Base-by-base conservation (phyloP, 2,329 filamentous ascomycete genomes). In the Monilinia aucupariae region DNA sequence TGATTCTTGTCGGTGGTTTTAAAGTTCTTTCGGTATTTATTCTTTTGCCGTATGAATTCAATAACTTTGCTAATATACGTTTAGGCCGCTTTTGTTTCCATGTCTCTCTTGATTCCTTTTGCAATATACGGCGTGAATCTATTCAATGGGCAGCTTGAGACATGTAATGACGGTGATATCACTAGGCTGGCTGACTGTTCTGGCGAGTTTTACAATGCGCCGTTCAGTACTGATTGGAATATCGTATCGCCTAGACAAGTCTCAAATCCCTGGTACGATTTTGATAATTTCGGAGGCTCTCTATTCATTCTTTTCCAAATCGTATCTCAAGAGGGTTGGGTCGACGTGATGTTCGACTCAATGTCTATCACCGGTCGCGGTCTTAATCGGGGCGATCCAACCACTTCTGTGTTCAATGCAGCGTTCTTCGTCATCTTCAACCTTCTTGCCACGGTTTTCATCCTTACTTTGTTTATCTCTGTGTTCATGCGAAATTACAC, bases 401-500 rank as follows among this genome's bases (percentile, higher is more conserved):
- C 84, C 2, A 84, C 89, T 1, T 85, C 92, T 71, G 92, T 89
- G 48, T 58, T 58, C n/a, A 97, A 99, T 68, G 92, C 91, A 0
- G 75, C 97, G 43, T 99, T 97, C 80, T 97, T 99, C 74, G 85
- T 99, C 62, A 82, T 93, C 5, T 99, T 97, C 85, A 99, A 99
- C 76, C 84, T 99, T 74, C 82, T 99, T 70, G 92, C 92, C 39
- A 94, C 94, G 0, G 93, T 99, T 67, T 99, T 99, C 77, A 89
- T 99, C 66, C 82, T 99, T 73, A 99, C 94, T 1, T 80, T 99
- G 73, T 99, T 99, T 75, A 96, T 99, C 54, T 97, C 94, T 63
- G 94, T 99, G 65, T 99, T 99, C 75, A 99, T 99, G 94, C 91
- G 94, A 65, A 99, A 97, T 75, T 99, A 99, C 76, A 99, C 94